Conservation (phyloP, 1,139 yeast species). For the Suzukiozyma palmioleophila region DNA sequence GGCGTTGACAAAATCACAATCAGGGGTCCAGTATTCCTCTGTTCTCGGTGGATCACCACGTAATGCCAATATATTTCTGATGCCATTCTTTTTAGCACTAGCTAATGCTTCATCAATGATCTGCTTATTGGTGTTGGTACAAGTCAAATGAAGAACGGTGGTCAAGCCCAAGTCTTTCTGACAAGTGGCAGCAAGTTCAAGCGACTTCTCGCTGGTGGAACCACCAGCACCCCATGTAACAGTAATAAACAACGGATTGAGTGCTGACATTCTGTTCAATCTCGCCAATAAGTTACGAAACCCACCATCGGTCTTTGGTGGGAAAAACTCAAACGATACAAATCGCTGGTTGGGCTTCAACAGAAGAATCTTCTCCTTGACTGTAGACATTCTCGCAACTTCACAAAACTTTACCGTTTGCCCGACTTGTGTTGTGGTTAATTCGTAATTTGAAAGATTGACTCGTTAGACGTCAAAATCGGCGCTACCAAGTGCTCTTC, state of each 20-base stretch:
- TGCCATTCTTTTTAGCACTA: conserved; percentile 71
- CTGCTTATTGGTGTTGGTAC: conserved; percentile 82
- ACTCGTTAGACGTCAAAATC: background rate
- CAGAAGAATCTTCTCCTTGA: conserved; percentile 46
- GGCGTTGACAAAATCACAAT: conserved; percentile 64
- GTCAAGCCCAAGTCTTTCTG: conserved; percentile 74
- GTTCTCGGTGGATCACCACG: conserved; percentile 97
- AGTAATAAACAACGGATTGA: conserved; percentile 85
- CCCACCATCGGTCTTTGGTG: conserved; percentile 92
- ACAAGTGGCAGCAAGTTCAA: conserved; percentile 77
- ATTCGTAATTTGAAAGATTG: background rate
- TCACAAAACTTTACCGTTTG: background rate
- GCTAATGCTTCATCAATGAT: conserved; percentile 76
- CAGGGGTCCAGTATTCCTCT: conserved; percentile 60
- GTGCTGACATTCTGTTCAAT: conserved; percentile 79
- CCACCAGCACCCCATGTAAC: conserved; percentile 99
- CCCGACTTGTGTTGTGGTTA: background rate
- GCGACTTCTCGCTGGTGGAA: conserved; percentile 79
- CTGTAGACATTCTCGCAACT: conserved; percentile 9
- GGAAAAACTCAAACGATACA: conserved; percentile 91
- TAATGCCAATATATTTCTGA: conserved; percentile 82
- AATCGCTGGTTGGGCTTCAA: conserved; percentile 54
- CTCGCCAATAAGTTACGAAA: conserved; percentile 79
- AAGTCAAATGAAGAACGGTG: conserved; percentile 90
- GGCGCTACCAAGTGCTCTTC: no score